Base-by-base conservation (phyloP, 2,329 filamentous ascomycete species). In the Knufia petricola region DNA sequence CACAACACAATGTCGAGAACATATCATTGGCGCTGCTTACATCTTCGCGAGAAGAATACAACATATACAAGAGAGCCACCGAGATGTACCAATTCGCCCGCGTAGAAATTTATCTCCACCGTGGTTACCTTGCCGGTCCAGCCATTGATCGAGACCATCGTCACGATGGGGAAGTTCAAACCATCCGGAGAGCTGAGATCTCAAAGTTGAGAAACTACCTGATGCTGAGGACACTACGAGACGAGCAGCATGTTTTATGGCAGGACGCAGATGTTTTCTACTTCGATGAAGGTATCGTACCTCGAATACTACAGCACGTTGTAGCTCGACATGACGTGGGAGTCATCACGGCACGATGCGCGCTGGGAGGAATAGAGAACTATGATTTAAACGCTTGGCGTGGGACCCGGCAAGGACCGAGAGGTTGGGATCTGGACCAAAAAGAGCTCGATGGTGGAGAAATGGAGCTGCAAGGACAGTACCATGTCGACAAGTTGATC, bases 391-490 rank as follows among this genome's bases (percentile, higher is more conserved):
- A 50, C 21, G 42, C 42, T 7, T 50, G 49, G 49, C 26, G 42
- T 15, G 48, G 48, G 2, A 46, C 48, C 2, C 44, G 41, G 28
- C 4, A 49, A 45, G 47, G 38, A 2, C 47, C 47, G 2, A 31
- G 47, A 20, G 47, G 47, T 2, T 49, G 47, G 47, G 47, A 49
- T 49, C 47, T 76, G 72, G 17, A 76, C 61, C 32, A 77, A 65
- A 65, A 85, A 87, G 41, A 85, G 72, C 62, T 88, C 82, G 8
- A 87, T 75, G 60, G 85, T 84, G 55, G 82, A 78, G 30, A 85
- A 67, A 13, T 75, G 71, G n/a, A 87, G 76, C 56, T 78, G 81
- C 63, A 50, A 24, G 49, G 41, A 4, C 42, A 50, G 23, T 31
- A 47, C 17, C 41, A 50, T 42, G 15, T 50, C 12, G 26, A 9